These are phyloP conservation scores for Vitis cinerea DNA, from an alignment of 164 flowering plant species.

Conservation along the genomic window DNA sequence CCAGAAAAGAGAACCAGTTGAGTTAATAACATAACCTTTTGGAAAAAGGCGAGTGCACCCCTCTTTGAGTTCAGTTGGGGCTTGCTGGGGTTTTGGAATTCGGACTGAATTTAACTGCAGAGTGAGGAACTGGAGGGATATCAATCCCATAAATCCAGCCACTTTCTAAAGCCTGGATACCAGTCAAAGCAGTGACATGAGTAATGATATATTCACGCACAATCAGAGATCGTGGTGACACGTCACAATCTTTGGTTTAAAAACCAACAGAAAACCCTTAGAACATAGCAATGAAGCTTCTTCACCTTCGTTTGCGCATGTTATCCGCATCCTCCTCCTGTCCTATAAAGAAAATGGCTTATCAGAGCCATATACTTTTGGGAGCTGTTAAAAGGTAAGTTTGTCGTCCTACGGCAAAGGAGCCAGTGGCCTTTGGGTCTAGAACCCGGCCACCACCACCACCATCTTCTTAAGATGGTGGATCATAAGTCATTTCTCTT, in stretches of 20 bases:
- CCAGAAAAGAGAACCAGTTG: not conserved
- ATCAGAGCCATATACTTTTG: not conserved
- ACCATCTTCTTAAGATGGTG: not conserved
- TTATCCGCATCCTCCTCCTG: not conserved
- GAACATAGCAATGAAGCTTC: no score
- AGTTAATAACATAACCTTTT: not conserved
- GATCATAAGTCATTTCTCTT: not conserved
- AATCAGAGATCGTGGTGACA: not conserved
- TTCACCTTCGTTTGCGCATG: no score
- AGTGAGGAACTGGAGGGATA: no score
- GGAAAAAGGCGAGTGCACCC: no score
- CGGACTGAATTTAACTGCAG: no score
- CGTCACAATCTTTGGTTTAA: no score
- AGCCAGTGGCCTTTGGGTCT: not conserved
- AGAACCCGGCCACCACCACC: not conserved
- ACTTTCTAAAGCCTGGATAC: no score
- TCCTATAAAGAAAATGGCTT: not conserved
- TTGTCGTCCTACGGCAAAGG: not conserved
- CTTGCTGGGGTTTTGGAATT: no score
- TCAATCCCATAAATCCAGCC: no score
- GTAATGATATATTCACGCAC: not conserved
- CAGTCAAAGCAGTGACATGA: not conserved
- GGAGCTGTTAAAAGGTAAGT: conserved; percentile 1
- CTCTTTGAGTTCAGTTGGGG: no score
- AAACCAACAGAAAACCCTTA: no score